Conservation (phyloP, 108 stramenopile genomes). For the Cyclotella atomus region DNA sequence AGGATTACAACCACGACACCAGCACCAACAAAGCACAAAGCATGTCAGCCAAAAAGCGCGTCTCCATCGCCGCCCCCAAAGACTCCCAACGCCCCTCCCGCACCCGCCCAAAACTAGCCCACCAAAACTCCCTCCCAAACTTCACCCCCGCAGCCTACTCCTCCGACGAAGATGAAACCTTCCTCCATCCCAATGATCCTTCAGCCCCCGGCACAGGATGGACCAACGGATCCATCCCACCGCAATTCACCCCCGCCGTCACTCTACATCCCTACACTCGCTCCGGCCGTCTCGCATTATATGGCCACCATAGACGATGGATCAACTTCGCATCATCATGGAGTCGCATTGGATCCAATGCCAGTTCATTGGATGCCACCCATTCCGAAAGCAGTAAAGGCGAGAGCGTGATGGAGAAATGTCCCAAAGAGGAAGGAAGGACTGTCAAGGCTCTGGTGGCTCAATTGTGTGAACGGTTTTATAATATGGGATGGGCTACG, state of each 20-base stretch:
- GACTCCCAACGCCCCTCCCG: neutral
- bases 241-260: slow-evolving; percentile 43
- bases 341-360: slow-evolving; percentile 68
- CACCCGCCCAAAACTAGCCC: slow-evolving; percentile 13
- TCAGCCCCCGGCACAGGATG: slow-evolving; percentile 69
- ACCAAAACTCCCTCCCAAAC: slow-evolving; percentile 33
- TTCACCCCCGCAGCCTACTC: slow-evolving; percentile 45
- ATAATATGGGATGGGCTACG: slow-evolving; percentile 90
- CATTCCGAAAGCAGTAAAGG: slow-evolving; percentile 27
- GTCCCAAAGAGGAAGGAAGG: slow-evolving; percentile 50
- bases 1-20: no score
- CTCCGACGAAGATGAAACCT: slow-evolving; percentile 41
- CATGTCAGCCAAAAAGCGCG: no score
- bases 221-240: slow-evolving; percentile 69
- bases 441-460: slow-evolving; percentile 71
- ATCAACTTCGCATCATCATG: slow-evolving; percentile 67
- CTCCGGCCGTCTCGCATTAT: slow-evolving; percentile 69
- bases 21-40: no score
- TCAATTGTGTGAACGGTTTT: slow-evolving; percentile 89
- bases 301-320: slow-evolving; percentile 75
- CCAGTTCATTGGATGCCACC: slow-evolving; percentile 47
- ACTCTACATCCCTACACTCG: slow-evolving; percentile 60
- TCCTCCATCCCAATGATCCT: slow-evolving; percentile 19
- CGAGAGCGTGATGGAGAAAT: slow-evolving; percentile 27
- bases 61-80: slow-evolving; percentile 10